Evolutionary conservation across 805 yeast species (phyloP).

Genomic region (Clavispora asparagi): DNA sequence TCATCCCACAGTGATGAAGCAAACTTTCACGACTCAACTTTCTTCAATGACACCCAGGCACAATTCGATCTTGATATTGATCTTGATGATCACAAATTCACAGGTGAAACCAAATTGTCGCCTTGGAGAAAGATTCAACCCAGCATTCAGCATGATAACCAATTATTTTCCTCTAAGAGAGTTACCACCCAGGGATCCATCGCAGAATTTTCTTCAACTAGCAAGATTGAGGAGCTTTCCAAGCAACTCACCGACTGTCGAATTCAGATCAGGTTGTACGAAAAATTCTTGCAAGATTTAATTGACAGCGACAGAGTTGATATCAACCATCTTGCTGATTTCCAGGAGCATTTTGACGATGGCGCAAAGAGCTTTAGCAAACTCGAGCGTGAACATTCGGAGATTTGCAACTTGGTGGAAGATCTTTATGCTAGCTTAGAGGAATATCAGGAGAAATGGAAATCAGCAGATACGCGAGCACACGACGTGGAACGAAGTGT

Average conservation of each 20-base stretch:
- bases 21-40: conserved; percentile 10
- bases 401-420: conserved; percentile 30
- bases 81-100: conserved; percentile 10
- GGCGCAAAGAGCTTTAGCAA: conserved; percentile 13
- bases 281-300: conserved; percentile 34
- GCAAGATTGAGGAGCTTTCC: conserved; percentile 13
- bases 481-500: conserved; percentile 1
- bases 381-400: conserved; percentile 26
- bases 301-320: conserved; percentile 19
- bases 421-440: conserved; percentile 35
- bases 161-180: conserved; percentile 3
- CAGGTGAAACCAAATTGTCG: conserved; percentile 2
- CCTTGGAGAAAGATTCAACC: conserved; percentile 7
- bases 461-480: conserved; percentile 15
- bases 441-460: conserved; percentile 26
- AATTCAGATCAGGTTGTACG: conserved; percentile 35
- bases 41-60: conserved; percentile 13
- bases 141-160: conserved; percentile 1
- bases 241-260: conserved; percentile 29
- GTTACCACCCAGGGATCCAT: conserved; percentile 4
- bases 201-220: conserved; percentile 3
- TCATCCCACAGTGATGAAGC: neutral
- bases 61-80: conserved; percentile 15
- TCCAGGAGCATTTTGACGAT: conserved; percentile 15
- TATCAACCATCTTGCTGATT: conserved; percentile 16